Percentiles rank a stretch among this genome's conserved stretches.
Conservation (phyloP, 345 rosid genomes). For the Aegle marmelos region DNA sequence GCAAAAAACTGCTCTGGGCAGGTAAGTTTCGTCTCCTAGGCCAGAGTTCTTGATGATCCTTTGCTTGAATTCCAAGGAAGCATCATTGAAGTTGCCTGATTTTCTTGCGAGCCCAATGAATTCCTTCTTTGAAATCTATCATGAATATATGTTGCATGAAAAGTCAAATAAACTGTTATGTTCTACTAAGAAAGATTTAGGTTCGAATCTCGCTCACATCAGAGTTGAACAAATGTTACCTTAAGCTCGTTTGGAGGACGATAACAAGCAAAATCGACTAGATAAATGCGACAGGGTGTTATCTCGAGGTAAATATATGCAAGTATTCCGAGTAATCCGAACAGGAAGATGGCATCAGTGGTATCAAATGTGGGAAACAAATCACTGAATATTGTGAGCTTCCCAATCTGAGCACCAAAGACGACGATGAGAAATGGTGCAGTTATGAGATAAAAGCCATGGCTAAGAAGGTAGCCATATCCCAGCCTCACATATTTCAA, state of each 20-base stretch:
- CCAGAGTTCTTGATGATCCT: slow-evolving; percentile 52
- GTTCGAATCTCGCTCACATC: not conserved
- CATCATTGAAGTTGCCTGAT: slow-evolving; percentile 55
- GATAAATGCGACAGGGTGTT: slow-evolving; percentile 42
- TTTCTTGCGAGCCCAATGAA: slow-evolving; percentile 48
- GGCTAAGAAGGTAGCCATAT: slow-evolving; percentile 52
- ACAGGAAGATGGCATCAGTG: slow-evolving; percentile 14
- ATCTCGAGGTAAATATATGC: slow-evolving; percentile 37
- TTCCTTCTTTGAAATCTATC: slow-evolving; percentile 54
- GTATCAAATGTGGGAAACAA: slow-evolving; percentile 11
- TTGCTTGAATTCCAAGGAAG: slow-evolving; percentile 51
- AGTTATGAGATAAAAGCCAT: slow-evolving; percentile 31
- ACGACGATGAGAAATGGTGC: slow-evolving; percentile 34
- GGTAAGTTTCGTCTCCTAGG: slow-evolving; percentile 67
- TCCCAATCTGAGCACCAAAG: slow-evolving; percentile 31
- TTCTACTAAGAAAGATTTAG: not conserved
- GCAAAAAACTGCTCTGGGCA: slow-evolving; percentile 53
- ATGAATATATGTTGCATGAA: not conserved
- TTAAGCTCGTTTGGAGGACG: slow-evolving; percentile 62
- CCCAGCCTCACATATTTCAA: slow-evolving; percentile 63
- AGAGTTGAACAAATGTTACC: slow-evolving; percentile 33
- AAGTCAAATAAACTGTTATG: not conserved
- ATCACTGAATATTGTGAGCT: slow-evolving; percentile 27
- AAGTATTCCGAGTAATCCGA: slow-evolving; percentile 24
- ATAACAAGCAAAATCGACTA: slow-evolving; percentile 64